A percentile compares a stretch with the other conserved stretches of the same genome.
These are phyloP conservation scores for Trichoderma pleuroti DNA, from an alignment of 2,329 filamentous ascomycete species.

Conservation along the genomic window DNA sequence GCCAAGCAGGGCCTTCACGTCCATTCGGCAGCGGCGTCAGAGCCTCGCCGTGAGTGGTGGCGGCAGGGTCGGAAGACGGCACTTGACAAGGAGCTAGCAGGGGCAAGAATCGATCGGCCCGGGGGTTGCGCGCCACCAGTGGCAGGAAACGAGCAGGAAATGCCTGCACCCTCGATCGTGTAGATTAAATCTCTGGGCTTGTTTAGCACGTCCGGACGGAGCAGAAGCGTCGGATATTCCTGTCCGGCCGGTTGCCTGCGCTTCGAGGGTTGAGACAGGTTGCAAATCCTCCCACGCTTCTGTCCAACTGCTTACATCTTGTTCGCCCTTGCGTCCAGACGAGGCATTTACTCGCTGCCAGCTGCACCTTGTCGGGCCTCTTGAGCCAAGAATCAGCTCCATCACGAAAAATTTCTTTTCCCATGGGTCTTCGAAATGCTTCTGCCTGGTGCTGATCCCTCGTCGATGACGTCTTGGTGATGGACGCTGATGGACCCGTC, in stretches of 20 bases:
- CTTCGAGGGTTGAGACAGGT: not conserved
- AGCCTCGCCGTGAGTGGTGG: slow-evolving; percentile 14
- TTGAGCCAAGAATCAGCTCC: not conserved
- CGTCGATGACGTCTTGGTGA: slow-evolving; percentile 16
- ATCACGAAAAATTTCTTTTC: not conserved
- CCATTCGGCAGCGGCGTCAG: slow-evolving; percentile 10
- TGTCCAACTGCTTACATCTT: not conserved
- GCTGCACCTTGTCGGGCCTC: not conserved
- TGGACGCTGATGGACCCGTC: slow-evolving; percentile 12
- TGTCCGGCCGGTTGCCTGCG: not conserved
- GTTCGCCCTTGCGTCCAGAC: not conserved
- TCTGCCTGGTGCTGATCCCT: slow-evolving; percentile 18
- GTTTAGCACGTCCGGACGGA: not conserved
- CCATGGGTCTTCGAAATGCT: slow-evolving; percentile 13
- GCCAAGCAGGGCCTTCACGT: slow-evolving; percentile 1
- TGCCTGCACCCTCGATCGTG: slow-evolving; percentile 4
- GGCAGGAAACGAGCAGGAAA: not conserved
- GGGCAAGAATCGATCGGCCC: slow-evolving; percentile 9
- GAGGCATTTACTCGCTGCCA: not conserved
- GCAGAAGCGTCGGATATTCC: not conserved
- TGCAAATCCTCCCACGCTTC: not conserved
- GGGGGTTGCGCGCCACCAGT: not conserved
- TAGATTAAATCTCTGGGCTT: not conserved
- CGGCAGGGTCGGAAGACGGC: slow-evolving; percentile 15
- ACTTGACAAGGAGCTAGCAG: slow-evolving; percentile 15